These are phyloP conservation scores for Irineochytrium annulatum DNA, from an alignment of 192 early-diverging fungal genomes.

Conservation along the genomic window DNA sequence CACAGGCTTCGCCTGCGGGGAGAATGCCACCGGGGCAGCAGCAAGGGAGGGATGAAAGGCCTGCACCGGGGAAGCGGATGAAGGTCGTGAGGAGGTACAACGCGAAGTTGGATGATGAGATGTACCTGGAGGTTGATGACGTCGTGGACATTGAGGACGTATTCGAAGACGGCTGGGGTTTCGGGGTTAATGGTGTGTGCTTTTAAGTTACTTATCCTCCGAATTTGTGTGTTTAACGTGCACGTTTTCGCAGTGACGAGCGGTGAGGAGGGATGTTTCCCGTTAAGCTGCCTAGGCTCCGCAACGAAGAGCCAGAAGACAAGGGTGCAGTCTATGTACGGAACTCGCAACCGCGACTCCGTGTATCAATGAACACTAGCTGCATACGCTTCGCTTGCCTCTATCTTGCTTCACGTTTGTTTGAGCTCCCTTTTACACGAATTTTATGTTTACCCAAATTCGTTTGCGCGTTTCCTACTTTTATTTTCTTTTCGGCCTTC, in stretches of 20 bases:
- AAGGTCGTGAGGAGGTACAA: slow-evolving; percentile 23
- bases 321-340: slow-evolving; percentile 26
- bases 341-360: background rate
- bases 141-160: slow-evolving; percentile 65
- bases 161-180: slow-evolving; percentile 87
- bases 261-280: slow-evolving; percentile 71
- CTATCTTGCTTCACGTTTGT: no score
- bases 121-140: slow-evolving; percentile 68
- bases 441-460: no score
- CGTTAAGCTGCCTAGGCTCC: slow-evolving; percentile 67
- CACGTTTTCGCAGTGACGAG: slow-evolving; percentile 43
- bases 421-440: no score
- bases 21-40: background rate
- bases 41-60: background rate
- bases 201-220: background rate
- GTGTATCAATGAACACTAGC: no score
- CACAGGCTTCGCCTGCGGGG: background rate
- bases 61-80: slow-evolving; percentile 11
- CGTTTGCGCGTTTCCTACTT: no score
- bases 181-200: slow-evolving; percentile 62
- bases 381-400: no score
- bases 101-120: slow-evolving; percentile 65
- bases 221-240: slow-evolving; percentile 1
- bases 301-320: slow-evolving; percentile 6
- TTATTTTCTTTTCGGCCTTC: no score